Percentiles rank a stretch among this genome's conserved stretches.
These are phyloP conservation scores for Debaryomyces robertsiae DNA, from an alignment of 1,139 yeast species.

Conservation along the genomic window DNA sequence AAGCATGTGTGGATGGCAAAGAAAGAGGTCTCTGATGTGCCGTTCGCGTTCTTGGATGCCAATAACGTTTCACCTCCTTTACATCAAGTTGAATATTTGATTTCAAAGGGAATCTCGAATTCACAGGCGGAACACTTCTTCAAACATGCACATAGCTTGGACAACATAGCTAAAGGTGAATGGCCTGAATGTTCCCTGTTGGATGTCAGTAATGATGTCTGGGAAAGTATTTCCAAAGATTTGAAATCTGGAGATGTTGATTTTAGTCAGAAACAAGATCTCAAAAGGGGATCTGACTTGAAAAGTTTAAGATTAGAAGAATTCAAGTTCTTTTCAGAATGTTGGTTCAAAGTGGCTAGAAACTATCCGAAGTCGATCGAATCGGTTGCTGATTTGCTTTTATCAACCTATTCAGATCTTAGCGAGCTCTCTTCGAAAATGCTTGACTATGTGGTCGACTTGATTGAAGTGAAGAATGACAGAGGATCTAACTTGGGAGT, in stretches of 20 bases:
- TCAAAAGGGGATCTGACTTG: conserved; percentile 17
- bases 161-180: conserved; percentile 20
- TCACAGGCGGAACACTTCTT: conserved; percentile 43
- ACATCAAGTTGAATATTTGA: conserved; percentile 51
- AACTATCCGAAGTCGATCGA: conserved; percentile 52
- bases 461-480: conserved; percentile 13
- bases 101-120: conserved; percentile 45
- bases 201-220: conserved; percentile 25
- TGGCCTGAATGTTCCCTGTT: conserved; percentile 31
- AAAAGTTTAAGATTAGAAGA: conserved; percentile 30
- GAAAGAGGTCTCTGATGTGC: conserved; percentile 31
- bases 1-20: conserved; percentile 32
- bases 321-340: conserved; percentile 39
- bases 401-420: conserved; percentile 12
- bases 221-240: conserved; percentile 20
- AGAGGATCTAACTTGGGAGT: conserved; percentile 31
- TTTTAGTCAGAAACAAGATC: conserved; percentile 19
- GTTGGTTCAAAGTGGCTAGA: conserved; percentile 53
- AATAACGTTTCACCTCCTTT: conserved; percentile 53
- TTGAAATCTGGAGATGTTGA: conserved; percentile 18
- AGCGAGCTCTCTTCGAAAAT: conserved; percentile 15
- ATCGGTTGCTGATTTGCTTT: conserved; percentile 52
- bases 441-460: conserved; percentile 17
- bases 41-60: conserved; percentile 48
- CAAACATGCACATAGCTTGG: conserved; percentile 27